A percentile compares a stretch with the other conserved stretches of the same genome.
Evolutionary conservation across 2,329 filamentous ascomycete genomes (phyloP).

Genomic region (Aspergillus glaucus): DNA sequence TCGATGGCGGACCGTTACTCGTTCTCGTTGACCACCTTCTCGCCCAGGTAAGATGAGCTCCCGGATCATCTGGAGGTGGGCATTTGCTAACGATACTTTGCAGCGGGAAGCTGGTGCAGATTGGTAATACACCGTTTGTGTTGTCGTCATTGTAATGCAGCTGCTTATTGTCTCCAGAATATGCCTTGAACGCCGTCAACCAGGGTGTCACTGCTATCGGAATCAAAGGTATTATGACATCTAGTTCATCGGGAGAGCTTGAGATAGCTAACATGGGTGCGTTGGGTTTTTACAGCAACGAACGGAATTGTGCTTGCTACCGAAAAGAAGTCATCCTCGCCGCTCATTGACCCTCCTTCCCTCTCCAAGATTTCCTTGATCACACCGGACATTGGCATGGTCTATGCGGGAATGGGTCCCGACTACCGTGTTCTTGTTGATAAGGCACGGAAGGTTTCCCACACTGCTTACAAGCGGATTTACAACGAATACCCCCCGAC

Average conservation of each 20-base stretch:
- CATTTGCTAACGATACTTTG: conserved; percentile 40
- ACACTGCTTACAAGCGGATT: conserved; percentile 98
- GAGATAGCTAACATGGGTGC: conserved; percentile 8
- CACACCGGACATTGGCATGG: conserved; percentile 99
- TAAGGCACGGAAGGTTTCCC: conserved; percentile 95
- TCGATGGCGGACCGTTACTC: conserved; percentile 97
- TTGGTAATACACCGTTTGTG: conserved; percentile 53
- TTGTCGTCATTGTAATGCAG: background rate
- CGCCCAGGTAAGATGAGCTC: conserved; percentile 65
- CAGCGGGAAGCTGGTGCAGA: conserved; percentile 98
- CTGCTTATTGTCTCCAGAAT: conserved; percentile 57
- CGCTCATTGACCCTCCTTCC: conserved; percentile 89
- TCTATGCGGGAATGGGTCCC: conserved; percentile 98
- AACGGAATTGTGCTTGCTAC: conserved; percentile 98
- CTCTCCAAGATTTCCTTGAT: conserved; percentile 96
- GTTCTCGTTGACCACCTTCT: conserved; percentile 99
- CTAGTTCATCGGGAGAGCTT: conserved; percentile 1
- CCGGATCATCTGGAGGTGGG: conserved; percentile 1
- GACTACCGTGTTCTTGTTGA: conserved; percentile 97
- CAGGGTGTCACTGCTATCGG: conserved; percentile 97
- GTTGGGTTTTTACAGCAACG: conserved; percentile 58
- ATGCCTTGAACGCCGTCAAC: conserved; percentile 98
- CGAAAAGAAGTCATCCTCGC: conserved; percentile 98
- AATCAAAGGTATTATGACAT: conserved; percentile 71
- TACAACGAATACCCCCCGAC: conserved; percentile 99